Evolutionary conservation across 2,329 filamentous ascomycete species (phyloP).

Genomic region (Amesomyces nigricolor): DNA sequence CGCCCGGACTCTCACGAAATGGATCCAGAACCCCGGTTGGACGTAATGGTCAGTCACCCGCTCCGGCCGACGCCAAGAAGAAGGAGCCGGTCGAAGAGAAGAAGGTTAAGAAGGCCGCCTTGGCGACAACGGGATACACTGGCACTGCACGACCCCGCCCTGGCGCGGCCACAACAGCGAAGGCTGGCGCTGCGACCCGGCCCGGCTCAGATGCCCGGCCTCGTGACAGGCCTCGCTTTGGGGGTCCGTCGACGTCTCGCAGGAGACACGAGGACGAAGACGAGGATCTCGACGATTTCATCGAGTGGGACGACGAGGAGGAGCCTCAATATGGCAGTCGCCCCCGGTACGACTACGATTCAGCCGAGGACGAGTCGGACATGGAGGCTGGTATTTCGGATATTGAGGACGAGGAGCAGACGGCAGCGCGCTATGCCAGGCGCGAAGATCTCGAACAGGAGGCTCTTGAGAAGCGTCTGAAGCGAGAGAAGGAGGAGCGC

Average conservation of each 20-base stretch:
- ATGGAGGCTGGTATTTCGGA: slow-evolving; percentile 75
- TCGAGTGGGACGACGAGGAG: slow-evolving; percentile 55
- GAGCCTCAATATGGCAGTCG: slow-evolving; percentile 28
- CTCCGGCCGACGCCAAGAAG: slow-evolving; percentile 18
- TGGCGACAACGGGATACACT: slow-evolving; percentile 59
- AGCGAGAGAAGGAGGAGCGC: slow-evolving; percentile 56
- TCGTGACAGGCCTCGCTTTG: slow-evolving; percentile 25
- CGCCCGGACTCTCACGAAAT: slow-evolving; percentile 14
- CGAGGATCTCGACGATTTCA: slow-evolving; percentile 54
- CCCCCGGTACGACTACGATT: slow-evolving; percentile 43
- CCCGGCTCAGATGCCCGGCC: slow-evolving; percentile 15
- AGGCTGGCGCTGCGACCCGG: slow-evolving; percentile 22
- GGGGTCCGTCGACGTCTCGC: slow-evolving; percentile 30
- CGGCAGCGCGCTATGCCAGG: slow-evolving; percentile 56
- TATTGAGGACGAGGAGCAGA: slow-evolving; percentile 64
- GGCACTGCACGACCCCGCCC: slow-evolving; percentile 58
- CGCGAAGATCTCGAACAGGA: slow-evolving; percentile 63
- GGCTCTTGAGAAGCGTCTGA: slow-evolving; percentile 55
- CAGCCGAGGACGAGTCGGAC: slow-evolving; percentile 64
- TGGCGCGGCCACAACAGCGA: slow-evolving; percentile 30
- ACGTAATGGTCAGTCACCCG: slow-evolving; percentile 8
- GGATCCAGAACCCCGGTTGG: slow-evolving; percentile 22
- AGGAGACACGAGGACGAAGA: slow-evolving; percentile 55
- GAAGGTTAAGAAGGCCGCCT: slow-evolving; percentile 56
- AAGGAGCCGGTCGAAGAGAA: slow-evolving; percentile 41